phyloP scores from a whole-genome alignment of 345 rosid genomes.

The Brassica juncea region DNA sequence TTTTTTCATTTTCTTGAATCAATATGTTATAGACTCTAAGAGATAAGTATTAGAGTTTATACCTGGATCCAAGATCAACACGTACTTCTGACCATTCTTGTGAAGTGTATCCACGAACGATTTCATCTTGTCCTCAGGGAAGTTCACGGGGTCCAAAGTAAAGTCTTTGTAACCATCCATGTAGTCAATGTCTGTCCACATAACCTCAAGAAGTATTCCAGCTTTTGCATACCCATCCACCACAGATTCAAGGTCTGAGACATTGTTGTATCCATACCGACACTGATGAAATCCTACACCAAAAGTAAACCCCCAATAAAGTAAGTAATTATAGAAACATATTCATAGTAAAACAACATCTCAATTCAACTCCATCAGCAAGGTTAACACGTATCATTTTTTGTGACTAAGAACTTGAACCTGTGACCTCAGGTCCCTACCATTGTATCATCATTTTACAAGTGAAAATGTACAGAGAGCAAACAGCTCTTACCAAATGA shows the following conservation, averaged over 20 bases:
- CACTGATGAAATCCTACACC: constrained; percentile 74
- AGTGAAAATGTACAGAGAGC: not conserved
- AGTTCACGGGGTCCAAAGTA: constrained; percentile 68
- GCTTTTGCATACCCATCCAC: constrained; percentile 71
- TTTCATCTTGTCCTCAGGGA: constrained; percentile 53
- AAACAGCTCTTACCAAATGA: constrained; percentile 53
- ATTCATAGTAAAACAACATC: not conserved
- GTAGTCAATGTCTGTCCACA: constrained; percentile 85
- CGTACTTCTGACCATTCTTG: constrained; percentile 63
- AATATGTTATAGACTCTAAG: not conserved
- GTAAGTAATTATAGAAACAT: not conserved
- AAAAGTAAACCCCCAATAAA: not conserved
- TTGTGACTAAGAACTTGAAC: not conserved
- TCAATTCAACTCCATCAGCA: not conserved
- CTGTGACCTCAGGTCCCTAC: not conserved
- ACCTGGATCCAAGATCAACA: constrained; percentile 75
- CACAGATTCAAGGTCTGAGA: constrained; percentile 56
- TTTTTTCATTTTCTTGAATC: not conserved
- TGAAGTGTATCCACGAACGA: constrained; percentile 52
- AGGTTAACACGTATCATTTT: not conserved
- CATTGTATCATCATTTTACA: not conserved
- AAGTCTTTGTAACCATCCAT: constrained; percentile 74
- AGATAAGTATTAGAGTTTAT: not conserved
- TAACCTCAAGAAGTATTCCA: constrained; percentile 69
- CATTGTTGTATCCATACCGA: constrained; percentile 64